Percentiles rank a stretch among this genome's conserved stretches.
These are phyloP conservation scores for Ustilago bromivora DNA, from an alignment of 1,284 basidiomycete genomes.

Conservation along the genomic window DNA sequence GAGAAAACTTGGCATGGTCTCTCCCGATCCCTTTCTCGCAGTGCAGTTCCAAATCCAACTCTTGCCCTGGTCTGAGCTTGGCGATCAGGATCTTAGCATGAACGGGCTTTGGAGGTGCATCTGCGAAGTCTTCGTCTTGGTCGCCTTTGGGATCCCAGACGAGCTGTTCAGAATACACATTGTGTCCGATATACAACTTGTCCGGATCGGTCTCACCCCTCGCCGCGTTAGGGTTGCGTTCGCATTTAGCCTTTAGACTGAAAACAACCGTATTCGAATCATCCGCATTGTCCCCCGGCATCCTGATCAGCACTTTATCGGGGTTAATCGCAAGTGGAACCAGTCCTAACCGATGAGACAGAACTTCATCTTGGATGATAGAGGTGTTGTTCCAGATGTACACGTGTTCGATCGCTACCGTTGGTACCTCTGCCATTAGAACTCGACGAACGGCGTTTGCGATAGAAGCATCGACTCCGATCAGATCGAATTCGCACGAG, in stretches of 20 bases:
- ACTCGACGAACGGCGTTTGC: constrained; percentile 94
- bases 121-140: constrained; percentile 74
- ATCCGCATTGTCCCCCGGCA: constrained; percentile 73
- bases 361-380: constrained; percentile 93
- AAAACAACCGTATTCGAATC: constrained; percentile 96
- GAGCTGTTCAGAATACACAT: constrained; percentile 82
- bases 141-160: constrained; percentile 88
- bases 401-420: constrained; percentile 90
- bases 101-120: constrained; percentile 77
- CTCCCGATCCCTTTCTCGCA: constrained; percentile 94
- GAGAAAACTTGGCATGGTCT: constrained; percentile 96
- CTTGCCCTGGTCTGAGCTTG: constrained; percentile 92
- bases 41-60: constrained; percentile 86
- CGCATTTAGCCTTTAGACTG: constrained; percentile 80
- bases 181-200: constrained; percentile 55
- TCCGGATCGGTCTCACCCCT: constrained; percentile 72
- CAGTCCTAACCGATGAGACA: constrained; percentile 89
- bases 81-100: constrained; percentile 89
- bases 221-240: constrained; percentile 73
- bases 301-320: constrained; percentile 72
- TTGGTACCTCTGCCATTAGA: constrained; percentile 86
- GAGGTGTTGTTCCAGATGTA: constrained; percentile 97
- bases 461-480: constrained; percentile 95
- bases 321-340: constrained; percentile 91
- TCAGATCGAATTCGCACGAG: constrained; percentile 88